Percentiles rank a stretch among this genome's conserved stretches.
Evolutionary conservation across 768 basidiomycete genomes (phyloP).

Genomic region (Exsudoporus frostii): DNA sequence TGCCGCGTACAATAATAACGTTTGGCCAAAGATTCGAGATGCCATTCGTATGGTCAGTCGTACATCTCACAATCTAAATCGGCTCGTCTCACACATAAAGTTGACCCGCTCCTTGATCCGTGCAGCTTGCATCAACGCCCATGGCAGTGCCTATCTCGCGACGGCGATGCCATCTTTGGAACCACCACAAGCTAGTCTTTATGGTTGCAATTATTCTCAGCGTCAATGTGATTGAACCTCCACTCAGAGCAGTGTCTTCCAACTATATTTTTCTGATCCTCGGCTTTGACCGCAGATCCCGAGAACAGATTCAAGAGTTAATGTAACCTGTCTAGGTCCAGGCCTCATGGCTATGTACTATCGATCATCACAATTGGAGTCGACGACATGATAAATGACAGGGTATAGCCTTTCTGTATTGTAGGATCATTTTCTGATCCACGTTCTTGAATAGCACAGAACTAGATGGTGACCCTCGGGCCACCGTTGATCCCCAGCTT

Average conservation of each 20-base stretch:
- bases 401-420: background rate
- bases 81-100: background rate
- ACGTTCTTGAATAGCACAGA: constrained; percentile 47
- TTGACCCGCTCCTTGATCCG: background rate
- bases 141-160: background rate
- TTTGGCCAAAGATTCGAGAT: background rate
- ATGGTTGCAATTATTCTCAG: background rate
- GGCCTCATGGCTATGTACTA: background rate
- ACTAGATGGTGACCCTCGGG: constrained; percentile 70
- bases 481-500: constrained; percentile 69
- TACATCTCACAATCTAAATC: background rate
- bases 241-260: background rate
- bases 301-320: background rate
- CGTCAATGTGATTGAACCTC: too few relatives aligned
- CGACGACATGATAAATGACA: background rate
- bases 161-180: too few relatives aligned
- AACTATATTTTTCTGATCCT: background rate
- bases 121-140: background rate
- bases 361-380: background rate
- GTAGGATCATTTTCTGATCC: background rate
- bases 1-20: too few relatives aligned
- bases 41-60: background rate
- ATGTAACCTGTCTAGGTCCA: background rate
- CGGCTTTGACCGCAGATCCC: background rate
- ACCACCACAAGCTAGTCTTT: background rate